A percentile compares a stretch with the other conserved stretches of the same genome.
These are phyloP conservation scores for Uronychia binucleata DNA, from an alignment of 73 alveolate genomes.

Conservation along the genomic window DNA sequence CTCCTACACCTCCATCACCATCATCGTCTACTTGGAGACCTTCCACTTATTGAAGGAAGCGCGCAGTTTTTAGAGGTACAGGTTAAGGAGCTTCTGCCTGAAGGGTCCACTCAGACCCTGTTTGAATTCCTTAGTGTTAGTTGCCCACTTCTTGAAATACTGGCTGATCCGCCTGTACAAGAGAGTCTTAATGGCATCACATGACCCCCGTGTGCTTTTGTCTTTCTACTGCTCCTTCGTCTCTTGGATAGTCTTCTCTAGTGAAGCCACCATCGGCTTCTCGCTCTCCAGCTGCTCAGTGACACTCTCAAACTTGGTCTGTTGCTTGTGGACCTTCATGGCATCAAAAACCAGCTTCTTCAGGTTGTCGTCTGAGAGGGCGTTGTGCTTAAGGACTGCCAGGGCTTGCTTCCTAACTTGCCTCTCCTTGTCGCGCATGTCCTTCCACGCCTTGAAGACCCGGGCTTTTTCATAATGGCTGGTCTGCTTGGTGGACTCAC, in stretches of 20 bases:
- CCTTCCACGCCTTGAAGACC: slow-evolving; percentile 42
- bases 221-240: background rate
- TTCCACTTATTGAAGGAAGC: slow-evolving; percentile 45
- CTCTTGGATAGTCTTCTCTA: slow-evolving; percentile 7
- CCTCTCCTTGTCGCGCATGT: slow-evolving; percentile 7
- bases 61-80: slow-evolving; percentile 20
- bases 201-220: slow-evolving; percentile 2
- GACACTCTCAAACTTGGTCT: slow-evolving; percentile 3
- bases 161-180: background rate
- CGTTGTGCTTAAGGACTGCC: background rate
- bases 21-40: background rate
- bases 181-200: slow-evolving; percentile 8
- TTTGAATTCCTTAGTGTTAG: background rate
- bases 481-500: slow-evolving; percentile 9
- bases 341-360: slow-evolving; percentile 42
- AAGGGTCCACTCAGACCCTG: slow-evolving; percentile 10
- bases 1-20: background rate
- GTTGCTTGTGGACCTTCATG: slow-evolving; percentile 13
- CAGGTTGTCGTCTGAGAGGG: background rate
- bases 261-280: background rate
- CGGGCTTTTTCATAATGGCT: slow-evolving; percentile 10
- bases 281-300: background rate
- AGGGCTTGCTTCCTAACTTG: slow-evolving; percentile 10
- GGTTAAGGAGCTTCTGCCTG: slow-evolving; percentile 18
- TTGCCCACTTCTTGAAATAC: slow-evolving; percentile 16